Percentiles rank a stretch among this genome's conserved stretches.
Evolutionary conservation across 2,329 filamentous ascomycete genomes (phyloP).

Genomic region (Aspergillus phoenicis): DNA sequence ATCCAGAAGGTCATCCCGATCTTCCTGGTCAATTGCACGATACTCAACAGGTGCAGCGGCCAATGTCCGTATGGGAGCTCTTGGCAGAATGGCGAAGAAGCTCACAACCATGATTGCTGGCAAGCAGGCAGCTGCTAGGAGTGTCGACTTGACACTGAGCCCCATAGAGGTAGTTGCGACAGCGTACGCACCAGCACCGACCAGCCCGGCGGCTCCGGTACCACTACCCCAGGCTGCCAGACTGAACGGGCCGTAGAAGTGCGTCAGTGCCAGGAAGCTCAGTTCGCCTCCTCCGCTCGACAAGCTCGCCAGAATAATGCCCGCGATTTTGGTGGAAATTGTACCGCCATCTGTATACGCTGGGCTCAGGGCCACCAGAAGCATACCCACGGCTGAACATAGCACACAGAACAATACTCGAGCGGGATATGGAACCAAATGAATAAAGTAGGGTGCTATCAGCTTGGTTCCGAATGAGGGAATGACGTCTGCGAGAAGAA

Average conservation of each 20-base stretch:
- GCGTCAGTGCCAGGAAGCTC: slow-evolving; percentile 86
- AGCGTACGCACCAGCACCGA: slow-evolving; percentile 87
- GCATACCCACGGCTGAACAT: slow-evolving; percentile 82
- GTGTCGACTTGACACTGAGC: slow-evolving; percentile 70
- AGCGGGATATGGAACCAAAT: slow-evolving; percentile 75
- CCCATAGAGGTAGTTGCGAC: slow-evolving; percentile 78
- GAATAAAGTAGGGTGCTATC: slow-evolving; percentile 89
- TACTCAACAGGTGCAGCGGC: slow-evolving; percentile 54
- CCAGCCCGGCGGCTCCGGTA: slow-evolving; percentile 83
- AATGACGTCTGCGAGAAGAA: slow-evolving; percentile 88
- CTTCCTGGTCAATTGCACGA: slow-evolving; percentile 52
- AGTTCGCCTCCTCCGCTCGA: slow-evolving; percentile 86
- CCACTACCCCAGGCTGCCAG: slow-evolving; percentile 91
- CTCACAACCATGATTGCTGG: slow-evolving; percentile 78
- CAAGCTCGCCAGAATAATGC: slow-evolving; percentile 81
- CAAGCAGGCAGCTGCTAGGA: slow-evolving; percentile 76
- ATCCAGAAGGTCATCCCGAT: slow-evolving; percentile 32
- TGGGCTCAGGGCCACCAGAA: slow-evolving; percentile 81
- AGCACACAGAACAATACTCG: slow-evolving; percentile 75
- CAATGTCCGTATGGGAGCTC: slow-evolving; percentile 61
- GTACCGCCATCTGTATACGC: slow-evolving; percentile 57
- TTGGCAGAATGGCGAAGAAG: slow-evolving; percentile 81
- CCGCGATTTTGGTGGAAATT: slow-evolving; percentile 74
- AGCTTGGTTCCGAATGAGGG: slow-evolving; percentile 89
- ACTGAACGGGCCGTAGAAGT: slow-evolving; percentile 87